phyloP scores from a whole-genome alignment of 2,329 filamentous ascomycete genomes.

The Seiridium unicorne region DNA sequence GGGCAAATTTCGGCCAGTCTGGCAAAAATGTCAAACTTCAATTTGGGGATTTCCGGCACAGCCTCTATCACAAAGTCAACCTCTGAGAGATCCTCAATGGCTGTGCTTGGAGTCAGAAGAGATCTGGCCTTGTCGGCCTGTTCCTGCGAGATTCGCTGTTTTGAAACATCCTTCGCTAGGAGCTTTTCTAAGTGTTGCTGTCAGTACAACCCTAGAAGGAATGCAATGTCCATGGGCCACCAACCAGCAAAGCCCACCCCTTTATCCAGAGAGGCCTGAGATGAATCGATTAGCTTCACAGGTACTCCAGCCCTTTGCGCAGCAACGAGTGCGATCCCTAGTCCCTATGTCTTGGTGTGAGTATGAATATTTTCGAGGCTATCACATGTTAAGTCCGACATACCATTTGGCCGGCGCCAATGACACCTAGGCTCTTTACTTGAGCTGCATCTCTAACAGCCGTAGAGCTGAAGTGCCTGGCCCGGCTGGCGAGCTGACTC shows the following conservation, averaged over 20 bases:
- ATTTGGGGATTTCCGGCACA: slow-evolving; percentile 83
- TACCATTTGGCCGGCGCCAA: slow-evolving; percentile 97
- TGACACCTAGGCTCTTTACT: slow-evolving; percentile 84
- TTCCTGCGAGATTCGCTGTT: slow-evolving; percentile 79
- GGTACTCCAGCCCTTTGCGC: slow-evolving; percentile 80
- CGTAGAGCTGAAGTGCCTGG: slow-evolving; percentile 68
- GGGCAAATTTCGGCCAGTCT: slow-evolving; percentile 79
- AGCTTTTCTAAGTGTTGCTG: slow-evolving; percentile 71
- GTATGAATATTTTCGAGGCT: slow-evolving; percentile 16
- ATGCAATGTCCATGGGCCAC: slow-evolving; percentile 16
- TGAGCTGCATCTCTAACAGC: slow-evolving; percentile 61
- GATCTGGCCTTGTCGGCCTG: slow-evolving; percentile 72
- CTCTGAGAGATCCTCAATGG: slow-evolving; percentile 73
- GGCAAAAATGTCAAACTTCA: slow-evolving; percentile 87
- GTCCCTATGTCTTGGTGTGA: slow-evolving; percentile 57
- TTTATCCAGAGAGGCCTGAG: slow-evolving; percentile 82
- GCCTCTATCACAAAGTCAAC: slow-evolving; percentile 98
- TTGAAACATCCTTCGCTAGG: slow-evolving; percentile 86
- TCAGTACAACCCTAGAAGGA: background rate
- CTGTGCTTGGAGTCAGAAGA: slow-evolving; percentile 68
- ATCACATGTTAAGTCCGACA: slow-evolving; percentile 37
- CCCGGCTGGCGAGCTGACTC: slow-evolving; percentile 35
- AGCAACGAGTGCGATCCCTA: slow-evolving; percentile 94
- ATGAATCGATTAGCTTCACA: slow-evolving; percentile 82
- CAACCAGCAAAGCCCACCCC: slow-evolving; percentile 84